Conservation (phyloP, 805 yeast species). For the Wickerhamomyces kurtzmanii region DNA sequence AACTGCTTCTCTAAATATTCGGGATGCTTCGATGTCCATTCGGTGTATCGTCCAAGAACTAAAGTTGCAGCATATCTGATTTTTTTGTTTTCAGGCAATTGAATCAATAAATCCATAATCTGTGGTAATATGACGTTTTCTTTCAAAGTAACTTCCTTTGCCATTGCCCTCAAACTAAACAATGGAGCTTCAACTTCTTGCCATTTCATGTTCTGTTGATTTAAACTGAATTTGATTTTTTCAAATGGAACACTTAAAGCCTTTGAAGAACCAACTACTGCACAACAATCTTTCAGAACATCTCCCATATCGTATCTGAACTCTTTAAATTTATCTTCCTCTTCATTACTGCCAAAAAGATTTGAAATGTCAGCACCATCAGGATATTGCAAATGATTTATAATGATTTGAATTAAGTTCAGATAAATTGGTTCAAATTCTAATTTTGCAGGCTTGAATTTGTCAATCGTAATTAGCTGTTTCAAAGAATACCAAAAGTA, state of each 20-base stretch:
- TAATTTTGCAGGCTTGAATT: slow-evolving; percentile 41
- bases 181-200: slow-evolving; percentile 85
- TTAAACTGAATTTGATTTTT: slow-evolving; percentile 34
- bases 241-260: slow-evolving; percentile 67
- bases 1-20: slow-evolving; percentile 74
- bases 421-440: slow-evolving; percentile 46
- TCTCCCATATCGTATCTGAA: slow-evolving; percentile 97
- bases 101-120: slow-evolving; percentile 58
- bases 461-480: slow-evolving; percentile 50
- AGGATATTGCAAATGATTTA: slow-evolving; percentile 72
- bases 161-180: slow-evolving; percentile 89
- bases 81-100: slow-evolving; percentile 76
- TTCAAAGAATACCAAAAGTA: slow-evolving; percentile 85
- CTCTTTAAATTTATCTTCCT: slow-evolving; percentile 86
- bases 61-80: slow-evolving; percentile 88
- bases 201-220: slow-evolving; percentile 38
- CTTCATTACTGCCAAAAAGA: slow-evolving; percentile 64
- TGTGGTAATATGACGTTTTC: slow-evolving; percentile 66
- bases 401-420: slow-evolving; percentile 49
- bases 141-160: slow-evolving; percentile 66
- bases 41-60: slow-evolving; percentile 91
- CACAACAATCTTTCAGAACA: slow-evolving; percentile 92
- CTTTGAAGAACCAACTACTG: slow-evolving; percentile 68
- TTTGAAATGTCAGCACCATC: slow-evolving; percentile 26
- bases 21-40: slow-evolving; percentile 88